Conservation (phyloP, 2,329 filamentous ascomycete genomes). For the Lachnellula occidentalis region DNA sequence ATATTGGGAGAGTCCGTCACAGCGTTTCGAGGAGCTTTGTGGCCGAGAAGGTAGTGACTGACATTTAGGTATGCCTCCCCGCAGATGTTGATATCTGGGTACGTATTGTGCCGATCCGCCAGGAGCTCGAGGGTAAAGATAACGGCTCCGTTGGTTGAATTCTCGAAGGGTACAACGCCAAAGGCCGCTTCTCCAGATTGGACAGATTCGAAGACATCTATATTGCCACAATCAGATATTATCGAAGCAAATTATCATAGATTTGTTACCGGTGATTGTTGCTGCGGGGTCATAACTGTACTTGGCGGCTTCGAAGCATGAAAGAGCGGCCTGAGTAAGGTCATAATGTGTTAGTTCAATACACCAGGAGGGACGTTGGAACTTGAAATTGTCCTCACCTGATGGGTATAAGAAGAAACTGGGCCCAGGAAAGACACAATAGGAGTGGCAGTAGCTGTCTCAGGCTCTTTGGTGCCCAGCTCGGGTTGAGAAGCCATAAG, state of each 20-base stretch:
- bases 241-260: background rate
- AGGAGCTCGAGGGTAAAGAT: constrained; percentile 86
- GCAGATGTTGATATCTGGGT: constrained; percentile 67
- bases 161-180: constrained; percentile 91
- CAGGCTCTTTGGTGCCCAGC: background rate
- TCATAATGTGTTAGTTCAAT: constrained; percentile 25
- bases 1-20: constrained; percentile 26
- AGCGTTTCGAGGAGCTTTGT: constrained; percentile 13
- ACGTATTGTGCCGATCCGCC: constrained; percentile 62
- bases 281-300: constrained; percentile 37
- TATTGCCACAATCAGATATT: constrained; percentile 4
- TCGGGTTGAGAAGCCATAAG: background rate
- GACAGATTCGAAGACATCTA: constrained; percentile 76
- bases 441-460: constrained; percentile 9
- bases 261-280: constrained; percentile 39
- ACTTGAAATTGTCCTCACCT: constrained; percentile 41
- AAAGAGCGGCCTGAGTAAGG: constrained; percentile 45
- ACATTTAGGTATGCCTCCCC: constrained; percentile 84
- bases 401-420: constrained; percentile 62
- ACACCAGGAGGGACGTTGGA: constrained; percentile 1
- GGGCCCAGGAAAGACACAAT: constrained; percentile 57
- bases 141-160: constrained; percentile 90
- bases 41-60: constrained; percentile 78
- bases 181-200: constrained; percentile 59
- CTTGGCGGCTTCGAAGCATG: constrained; percentile 38